Evolutionary conservation across 345 rosid species (phyloP).

Genomic region (Litchi chinensis): DNA sequence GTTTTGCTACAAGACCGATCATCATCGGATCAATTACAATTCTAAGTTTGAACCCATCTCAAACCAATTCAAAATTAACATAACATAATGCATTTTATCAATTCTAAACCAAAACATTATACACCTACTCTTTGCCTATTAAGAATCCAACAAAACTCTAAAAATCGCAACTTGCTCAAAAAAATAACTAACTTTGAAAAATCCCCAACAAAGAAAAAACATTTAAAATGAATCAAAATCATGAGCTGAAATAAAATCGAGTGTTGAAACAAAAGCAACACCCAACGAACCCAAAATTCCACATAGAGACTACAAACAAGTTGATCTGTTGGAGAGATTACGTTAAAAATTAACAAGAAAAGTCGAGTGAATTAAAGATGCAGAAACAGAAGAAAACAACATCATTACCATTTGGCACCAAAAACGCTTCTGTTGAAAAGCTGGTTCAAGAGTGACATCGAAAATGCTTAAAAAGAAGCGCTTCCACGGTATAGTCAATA

Average conservation of each 20-base stretch:
- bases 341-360: neutral
- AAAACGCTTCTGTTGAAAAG: slow-evolving; percentile 93
- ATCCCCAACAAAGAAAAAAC: neutral
- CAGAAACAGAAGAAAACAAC: slow-evolving; percentile 4
- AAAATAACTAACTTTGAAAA: neutral
- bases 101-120: neutral
- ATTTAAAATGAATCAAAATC: neutral
- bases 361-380: neutral
- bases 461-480: neutral
- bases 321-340: neutral
- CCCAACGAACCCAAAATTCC: neutral
- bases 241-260: slow-evolving; percentile 13
- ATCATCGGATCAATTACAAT: slow-evolving; percentile 3
- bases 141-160: neutral
- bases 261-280: neutral
- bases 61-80: neutral
- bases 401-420: slow-evolving; percentile 70
- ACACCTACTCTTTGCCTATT: neutral
- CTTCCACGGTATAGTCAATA: neutral
- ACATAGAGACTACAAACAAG: neutral
- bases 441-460: slow-evolving; percentile 88
- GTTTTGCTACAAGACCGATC: slow-evolving; percentile 64
- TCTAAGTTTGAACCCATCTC: neutral
- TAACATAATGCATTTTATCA: neutral
- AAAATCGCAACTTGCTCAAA: neutral